Base-by-base conservation (phyloP, 148 eudicot genomes). In the Dysphania ambrosioides region DNA sequence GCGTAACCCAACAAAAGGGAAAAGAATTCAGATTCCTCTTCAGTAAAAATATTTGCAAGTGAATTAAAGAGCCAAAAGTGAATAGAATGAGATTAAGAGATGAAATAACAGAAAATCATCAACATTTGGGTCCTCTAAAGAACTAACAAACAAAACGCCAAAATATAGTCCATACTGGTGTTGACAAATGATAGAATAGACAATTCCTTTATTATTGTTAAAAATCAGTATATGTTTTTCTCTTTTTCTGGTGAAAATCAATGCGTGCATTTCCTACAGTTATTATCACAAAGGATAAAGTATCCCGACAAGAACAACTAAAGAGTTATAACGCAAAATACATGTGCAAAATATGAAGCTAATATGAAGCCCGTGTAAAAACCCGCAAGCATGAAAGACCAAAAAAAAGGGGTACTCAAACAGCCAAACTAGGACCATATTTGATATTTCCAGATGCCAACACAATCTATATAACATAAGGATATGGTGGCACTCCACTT, bases 381-480 rank as follows among this genome's bases (percentile, higher is more conserved):
- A 31, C 55, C 13, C 12, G 42, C 8, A 42, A 23, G 70, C 11
- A 40, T 41, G 13, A 41, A 10, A 7, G 7, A 23, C 5, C 8
- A 36, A 36, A 36, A 36, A 36, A 36, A 65, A 2, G 5, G 36
- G 15, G 12, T 42, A 15, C 49, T 42, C 49, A 8, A 65, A 63
- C 4, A 31, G 16, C 40, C 19, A 53, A 18, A 29, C 35, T 2
- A 31, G 15, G 21, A 26, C 5, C 19, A 56, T 55, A 55, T 47
- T 44, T 38, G 11, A 56, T 55, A 55, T 47, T 44, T 38, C 58
- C 57, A 57, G 24, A n/a, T 34, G 51, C 35, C 68, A 76, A 60
- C 57, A 59, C 60, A 15, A 31, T 40, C 31, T 31, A 19, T 30
- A 34, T 1, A 30, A 8, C 27, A 64, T 15, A 12, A 64, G 26